Evolutionary conservation across 371 early-diverging fungal species (phyloP).

Genomic region (Lichtheimia hyalospora): DNA sequence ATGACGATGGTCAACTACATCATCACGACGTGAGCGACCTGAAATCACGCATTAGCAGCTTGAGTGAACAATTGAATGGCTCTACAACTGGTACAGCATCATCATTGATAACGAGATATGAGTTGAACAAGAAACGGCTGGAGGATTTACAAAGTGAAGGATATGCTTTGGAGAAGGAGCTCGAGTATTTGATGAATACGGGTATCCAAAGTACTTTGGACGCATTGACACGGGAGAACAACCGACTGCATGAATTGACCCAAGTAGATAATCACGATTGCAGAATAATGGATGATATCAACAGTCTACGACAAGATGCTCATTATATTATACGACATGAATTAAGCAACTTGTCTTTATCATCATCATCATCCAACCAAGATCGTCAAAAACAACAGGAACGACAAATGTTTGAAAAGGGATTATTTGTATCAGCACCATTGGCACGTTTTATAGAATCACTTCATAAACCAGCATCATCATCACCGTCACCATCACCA

Average conservation of each 20-base stretch:
- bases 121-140: slow-evolving; percentile 31
- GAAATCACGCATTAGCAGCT: slow-evolving; percentile 24
- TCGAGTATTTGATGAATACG: slow-evolving; percentile 32
- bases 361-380: not conserved
- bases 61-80: slow-evolving; percentile 21
- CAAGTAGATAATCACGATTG: not conserved
- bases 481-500: not conserved
- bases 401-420: slow-evolving; percentile 50
- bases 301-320: slow-evolving; percentile 1
- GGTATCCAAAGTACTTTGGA: slow-evolving; percentile 19
- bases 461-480: slow-evolving; percentile 5
- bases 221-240: slow-evolving; percentile 22
- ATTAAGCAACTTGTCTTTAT: not conserved
- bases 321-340: not conserved
- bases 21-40: slow-evolving; percentile 18
- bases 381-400: slow-evolving; percentile 23
- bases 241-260: slow-evolving; percentile 17
- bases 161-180: slow-evolving; percentile 28
- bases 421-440: slow-evolving; percentile 33
- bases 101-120: slow-evolving; percentile 27
- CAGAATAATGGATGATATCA: not conserved
- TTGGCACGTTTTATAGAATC: slow-evolving; percentile 39
- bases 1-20: not conserved
- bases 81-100: slow-evolving; percentile 7
- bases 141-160: slow-evolving; percentile 34